Base-by-base conservation (phyloP, 2,329 filamentous ascomycete species). In the Amauroascus niger region DNA sequence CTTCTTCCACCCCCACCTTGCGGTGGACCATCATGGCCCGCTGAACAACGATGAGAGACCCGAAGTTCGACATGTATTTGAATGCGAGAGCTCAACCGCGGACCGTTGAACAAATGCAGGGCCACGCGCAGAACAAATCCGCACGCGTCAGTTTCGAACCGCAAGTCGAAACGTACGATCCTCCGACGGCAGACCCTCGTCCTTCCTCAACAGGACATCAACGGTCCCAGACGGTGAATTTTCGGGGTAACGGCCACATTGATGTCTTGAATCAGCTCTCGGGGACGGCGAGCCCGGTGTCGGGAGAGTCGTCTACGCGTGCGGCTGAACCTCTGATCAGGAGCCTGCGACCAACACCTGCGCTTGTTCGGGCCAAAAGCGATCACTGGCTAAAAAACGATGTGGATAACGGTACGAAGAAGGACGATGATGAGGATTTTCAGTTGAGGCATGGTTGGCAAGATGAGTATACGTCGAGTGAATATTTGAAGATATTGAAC, bases 391-490 rank as follows among this genome's bases (percentile, higher is more conserved):
- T 76, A 9, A 67, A 68, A 39, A 60, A 64, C 22, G 64, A 62
- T 11, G 59, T 64, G 32, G 65, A 69, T 24, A 66, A 63, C 49
- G 52, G 66, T 7, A 52, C 60, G 13, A 62, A 60, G 8, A 64
- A 63, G 39, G 74, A 73, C 35, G 40, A 43, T 35, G 78, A 79
- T 57, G 78, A 74, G 59, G 72, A 75, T 58, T 78, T 76, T 65
- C 68, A 76, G 58, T 79, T 84, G 67, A 81, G 90, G 47, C 90
- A 96, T 72, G 90, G 90, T 46, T 96, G 93, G 74, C 88, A 95
- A 65, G 86, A 90, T 61, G 88, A 95, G 69, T 89, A 95, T 67
- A 86, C 88, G 65, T 94, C 87, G 4, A 87, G 89, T 61, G 88
- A 95, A 65, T 90, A 94, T 63, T 86, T 94, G 62, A 86, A 86